These are phyloP conservation scores for Leishmania mexicana DNA, from an alignment of 208 protist genomes.

Conservation along the genomic window DNA sequence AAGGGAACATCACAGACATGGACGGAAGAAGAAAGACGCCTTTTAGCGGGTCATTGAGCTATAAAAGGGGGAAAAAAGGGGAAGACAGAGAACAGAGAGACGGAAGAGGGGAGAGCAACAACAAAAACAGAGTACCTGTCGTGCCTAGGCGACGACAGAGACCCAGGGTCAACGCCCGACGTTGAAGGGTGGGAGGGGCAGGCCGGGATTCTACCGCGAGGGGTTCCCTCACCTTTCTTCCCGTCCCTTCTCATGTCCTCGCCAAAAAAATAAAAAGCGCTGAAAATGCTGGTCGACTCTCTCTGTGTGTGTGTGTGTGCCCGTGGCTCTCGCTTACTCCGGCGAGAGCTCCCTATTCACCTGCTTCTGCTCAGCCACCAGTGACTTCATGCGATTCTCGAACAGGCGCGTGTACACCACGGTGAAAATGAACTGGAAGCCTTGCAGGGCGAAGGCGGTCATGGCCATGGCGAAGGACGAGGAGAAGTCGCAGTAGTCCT, in stretches of 20 bases:
- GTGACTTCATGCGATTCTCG: conserved; percentile 23
- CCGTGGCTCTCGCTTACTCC: background rate
- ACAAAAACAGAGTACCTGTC: background rate
- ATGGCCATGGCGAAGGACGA: conserved; percentile 26
- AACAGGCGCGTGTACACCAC: conserved; percentile 24
- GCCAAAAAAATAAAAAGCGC: background rate
- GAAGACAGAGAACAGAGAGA: background rate
- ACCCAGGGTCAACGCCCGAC: background rate
- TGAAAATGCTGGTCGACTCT: background rate
- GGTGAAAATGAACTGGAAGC: conserved; percentile 33
- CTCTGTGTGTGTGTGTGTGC: background rate
- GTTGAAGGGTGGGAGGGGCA: background rate
- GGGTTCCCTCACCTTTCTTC: background rate
- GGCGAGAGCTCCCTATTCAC: background rate
- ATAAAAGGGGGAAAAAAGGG: background rate
- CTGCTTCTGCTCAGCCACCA: conserved; percentile 35
- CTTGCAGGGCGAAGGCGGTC: conserved; percentile 24
- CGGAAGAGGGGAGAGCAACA: background rate
- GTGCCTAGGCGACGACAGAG: background rate
- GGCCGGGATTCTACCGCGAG: background rate
- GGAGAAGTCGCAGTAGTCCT: conserved; percentile 33
- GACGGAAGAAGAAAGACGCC: background rate
- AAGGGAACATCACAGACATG: background rate
- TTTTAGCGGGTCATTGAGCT: background rate
- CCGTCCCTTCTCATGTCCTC: background rate